Conservation (phyloP, 2,329 filamentous ascomycete species). For the Colletotrichum zoysiae region DNA sequence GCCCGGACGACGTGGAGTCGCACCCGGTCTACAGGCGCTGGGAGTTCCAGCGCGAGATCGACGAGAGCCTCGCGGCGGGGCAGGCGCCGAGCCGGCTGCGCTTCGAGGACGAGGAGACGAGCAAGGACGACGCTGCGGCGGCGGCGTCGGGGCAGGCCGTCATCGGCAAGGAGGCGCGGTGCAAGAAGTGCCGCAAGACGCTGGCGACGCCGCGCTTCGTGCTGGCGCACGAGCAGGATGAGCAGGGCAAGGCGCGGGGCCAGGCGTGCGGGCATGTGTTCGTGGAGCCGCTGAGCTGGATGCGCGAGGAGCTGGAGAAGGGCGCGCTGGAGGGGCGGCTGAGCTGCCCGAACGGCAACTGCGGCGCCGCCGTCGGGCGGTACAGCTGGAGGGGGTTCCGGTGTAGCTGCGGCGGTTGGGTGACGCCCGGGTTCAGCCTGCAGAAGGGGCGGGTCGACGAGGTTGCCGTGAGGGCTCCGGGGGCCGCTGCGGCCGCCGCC, state of each 20-base stretch:
- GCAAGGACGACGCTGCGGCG: conserved; percentile 43
- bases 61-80: conserved; percentile 74
- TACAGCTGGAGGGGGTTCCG: conserved; percentile 97
- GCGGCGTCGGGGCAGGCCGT: background rate
- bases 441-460: conserved; percentile 88
- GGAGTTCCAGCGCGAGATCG: conserved; percentile 67
- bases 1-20: conserved; percentile 73
- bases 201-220: conserved; percentile 72
- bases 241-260: conserved; percentile 21
- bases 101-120: conserved; percentile 80
- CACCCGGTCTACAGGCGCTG: conserved; percentile 85
- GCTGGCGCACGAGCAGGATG: conserved; percentile 67
- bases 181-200: conserved; percentile 88
- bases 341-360: conserved; percentile 83
- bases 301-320: conserved; percentile 85
- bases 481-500: conserved; percentile 30
- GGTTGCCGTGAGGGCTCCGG: conserved; percentile 50
- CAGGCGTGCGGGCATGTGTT: conserved; percentile 84
- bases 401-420: conserved; percentile 91
- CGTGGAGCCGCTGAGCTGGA: conserved; percentile 94
- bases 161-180: conserved; percentile 74
- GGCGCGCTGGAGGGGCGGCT: conserved; percentile 87
- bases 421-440: conserved; percentile 90
- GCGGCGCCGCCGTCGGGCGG: conserved; percentile 85
- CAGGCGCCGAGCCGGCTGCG: conserved; percentile 85